These are phyloP conservation scores for Stenogyne calaminthoides DNA, from an alignment of 305 asterid genomes.

Conservation along the genomic window DNA sequence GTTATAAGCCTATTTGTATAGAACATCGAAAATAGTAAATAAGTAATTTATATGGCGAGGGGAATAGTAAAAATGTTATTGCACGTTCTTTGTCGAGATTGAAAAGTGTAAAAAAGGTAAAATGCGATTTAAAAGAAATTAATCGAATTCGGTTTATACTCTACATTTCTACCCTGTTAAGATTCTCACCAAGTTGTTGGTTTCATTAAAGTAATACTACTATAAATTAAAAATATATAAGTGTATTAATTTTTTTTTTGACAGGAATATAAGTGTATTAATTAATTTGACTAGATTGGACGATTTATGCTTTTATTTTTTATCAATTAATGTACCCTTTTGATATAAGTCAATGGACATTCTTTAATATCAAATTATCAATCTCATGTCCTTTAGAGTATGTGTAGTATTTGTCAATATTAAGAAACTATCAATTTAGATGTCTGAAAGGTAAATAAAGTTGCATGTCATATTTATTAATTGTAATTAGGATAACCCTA, in stretches of 20 bases:
- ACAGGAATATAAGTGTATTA: too few relatives aligned
- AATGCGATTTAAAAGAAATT: too few relatives aligned
- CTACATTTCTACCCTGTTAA: too few relatives aligned
- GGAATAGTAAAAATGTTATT: too few relatives aligned
- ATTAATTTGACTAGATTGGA: background rate
- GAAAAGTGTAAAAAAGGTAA: too few relatives aligned
- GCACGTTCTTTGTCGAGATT: background rate
- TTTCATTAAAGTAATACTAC: background rate
- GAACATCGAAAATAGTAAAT: too few relatives aligned
- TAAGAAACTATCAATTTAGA: constrained; percentile 10
- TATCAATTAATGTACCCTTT: background rate
- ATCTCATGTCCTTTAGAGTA: background rate
- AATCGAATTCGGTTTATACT: too few relatives aligned
- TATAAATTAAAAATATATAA: too few relatives aligned
- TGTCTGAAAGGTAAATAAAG: background rate
- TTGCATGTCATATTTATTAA: background rate
- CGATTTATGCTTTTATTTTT: background rate
- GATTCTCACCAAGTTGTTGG: background rate
- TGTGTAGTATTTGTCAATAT: constrained; percentile 22
- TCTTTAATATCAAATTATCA: background rate
- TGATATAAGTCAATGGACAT: background rate
- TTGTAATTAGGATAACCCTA: background rate
- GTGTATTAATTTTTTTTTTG: too few relatives aligned
- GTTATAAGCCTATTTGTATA: too few relatives aligned
- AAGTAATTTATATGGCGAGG: too few relatives aligned